Conservation (phyloP, 768 basidiomycete genomes). For the Pleurotus platypus region DNA sequence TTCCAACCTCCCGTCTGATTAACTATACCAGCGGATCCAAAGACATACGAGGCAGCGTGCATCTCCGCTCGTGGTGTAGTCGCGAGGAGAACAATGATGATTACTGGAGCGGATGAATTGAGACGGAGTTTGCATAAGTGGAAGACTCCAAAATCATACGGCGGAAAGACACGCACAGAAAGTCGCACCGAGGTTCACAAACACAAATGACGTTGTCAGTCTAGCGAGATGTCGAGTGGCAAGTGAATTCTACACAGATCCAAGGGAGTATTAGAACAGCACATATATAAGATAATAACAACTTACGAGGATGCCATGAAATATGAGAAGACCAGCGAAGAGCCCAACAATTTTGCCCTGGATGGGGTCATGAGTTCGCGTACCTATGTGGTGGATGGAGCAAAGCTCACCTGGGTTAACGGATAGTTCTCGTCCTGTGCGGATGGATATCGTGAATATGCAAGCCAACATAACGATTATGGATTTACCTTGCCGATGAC, state of each 20-base stretch:
- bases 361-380: not conserved
- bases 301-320: slow-evolving; percentile 70
- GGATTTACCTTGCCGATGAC: slow-evolving; percentile 43
- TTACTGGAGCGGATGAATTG: slow-evolving; percentile 43
- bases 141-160: not conserved
- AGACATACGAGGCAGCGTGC: slow-evolving; percentile 79
- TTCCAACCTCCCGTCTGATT: slow-evolving; percentile 83
- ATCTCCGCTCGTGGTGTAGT: slow-evolving; percentile 71
- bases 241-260: slow-evolving; percentile 52
- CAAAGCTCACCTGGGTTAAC: slow-evolving; percentile 43
- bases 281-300: not conserved
- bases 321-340: slow-evolving; percentile 68
- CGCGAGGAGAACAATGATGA: slow-evolving; percentile 81
- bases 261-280: not conserved
- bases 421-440: slow-evolving; percentile 51
- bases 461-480: no score
- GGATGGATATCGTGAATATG: slow-evolving; percentile 1
- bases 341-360: slow-evolving; percentile 75
- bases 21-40: slow-evolving; percentile 66
- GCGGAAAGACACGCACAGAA: slow-evolving; percentile 37
- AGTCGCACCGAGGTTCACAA: slow-evolving; percentile 83
- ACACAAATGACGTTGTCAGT: slow-evolving; percentile 76
- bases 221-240: slow-evolving; percentile 73
- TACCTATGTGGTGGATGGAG: not conserved
- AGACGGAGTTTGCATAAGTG: not conserved